Percentiles rank a stretch among this genome's conserved stretches.
Evolutionary conservation across 768 basidiomycete genomes (phyloP).

Genomic region (Pulveroboletus sp.): DNA sequence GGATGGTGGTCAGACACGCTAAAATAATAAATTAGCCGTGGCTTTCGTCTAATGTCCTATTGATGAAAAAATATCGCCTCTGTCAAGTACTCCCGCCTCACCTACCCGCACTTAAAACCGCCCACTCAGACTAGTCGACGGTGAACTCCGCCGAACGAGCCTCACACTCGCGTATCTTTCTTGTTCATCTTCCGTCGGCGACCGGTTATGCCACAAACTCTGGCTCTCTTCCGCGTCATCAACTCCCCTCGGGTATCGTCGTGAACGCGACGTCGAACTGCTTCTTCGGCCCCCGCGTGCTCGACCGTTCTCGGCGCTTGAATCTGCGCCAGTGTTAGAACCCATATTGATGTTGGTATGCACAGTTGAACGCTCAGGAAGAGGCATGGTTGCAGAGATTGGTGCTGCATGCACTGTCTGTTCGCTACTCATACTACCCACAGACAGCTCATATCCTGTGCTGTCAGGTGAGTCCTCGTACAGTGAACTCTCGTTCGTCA

Average conservation of each 20-base stretch:
- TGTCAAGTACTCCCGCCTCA: neutral
- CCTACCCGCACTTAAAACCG: constrained; percentile 16
- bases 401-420: constrained; percentile 14
- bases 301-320: constrained; percentile 8
- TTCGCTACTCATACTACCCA: constrained; percentile 13
- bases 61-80: neutral
- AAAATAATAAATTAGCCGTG: neutral
- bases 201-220: constrained; percentile 44
- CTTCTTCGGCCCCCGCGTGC: constrained; percentile 31
- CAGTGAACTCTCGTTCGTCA: constrained; percentile 1
- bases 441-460: constrained; percentile 2
- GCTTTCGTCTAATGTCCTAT: neutral
- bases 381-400: constrained; percentile 1
- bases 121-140: constrained; percentile 1
- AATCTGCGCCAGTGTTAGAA: too few relatives aligned
- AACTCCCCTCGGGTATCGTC: constrained; percentile 39
- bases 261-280: constrained; percentile 44
- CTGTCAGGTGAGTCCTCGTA: neutral
- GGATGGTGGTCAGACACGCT: too few relatives aligned
- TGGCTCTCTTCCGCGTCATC: constrained; percentile 62
- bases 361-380: constrained; percentile 1
- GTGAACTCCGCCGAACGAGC: constrained; percentile 32
- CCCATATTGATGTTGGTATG: neutral
- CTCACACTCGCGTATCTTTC: constrained; percentile 30
- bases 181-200: constrained; percentile 20